phyloP scores from a whole-genome alignment of 208 protist genomes.

The Leishmania tarentolae region DNA sequence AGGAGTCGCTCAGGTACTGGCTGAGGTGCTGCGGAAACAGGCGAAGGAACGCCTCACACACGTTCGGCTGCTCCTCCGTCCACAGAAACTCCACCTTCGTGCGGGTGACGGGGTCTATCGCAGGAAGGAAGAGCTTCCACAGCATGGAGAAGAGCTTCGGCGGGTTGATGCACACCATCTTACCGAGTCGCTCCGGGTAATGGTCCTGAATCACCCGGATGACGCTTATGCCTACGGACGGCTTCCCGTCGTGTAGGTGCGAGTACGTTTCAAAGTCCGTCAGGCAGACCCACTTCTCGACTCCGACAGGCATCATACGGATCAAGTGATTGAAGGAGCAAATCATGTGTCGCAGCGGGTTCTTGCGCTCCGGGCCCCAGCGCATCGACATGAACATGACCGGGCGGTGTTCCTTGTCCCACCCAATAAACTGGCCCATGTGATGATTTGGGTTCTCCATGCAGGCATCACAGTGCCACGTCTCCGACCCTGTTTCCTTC shows the following conservation, averaged over 20 bases:
- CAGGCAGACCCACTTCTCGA: slow-evolving; percentile 85
- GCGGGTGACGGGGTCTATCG: slow-evolving; percentile 79
- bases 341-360: slow-evolving; percentile 75
- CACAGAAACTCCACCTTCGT: slow-evolving; percentile 81
- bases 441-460: slow-evolving; percentile 69
- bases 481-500: slow-evolving; percentile 54
- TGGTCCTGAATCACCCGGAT: slow-evolving; percentile 76
- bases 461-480: slow-evolving; percentile 62
- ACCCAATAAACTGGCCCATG: slow-evolving; percentile 83
- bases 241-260: slow-evolving; percentile 68
- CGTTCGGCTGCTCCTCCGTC: slow-evolving; percentile 60
- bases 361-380: slow-evolving; percentile 75
- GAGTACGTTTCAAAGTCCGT: slow-evolving; percentile 89
- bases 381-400: slow-evolving; percentile 89
- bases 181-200: slow-evolving; percentile 85
- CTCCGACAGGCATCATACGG: slow-evolving; percentile 77
- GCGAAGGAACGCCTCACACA: slow-evolving; percentile 60
- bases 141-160: slow-evolving; percentile 77
- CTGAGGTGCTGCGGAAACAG: slow-evolving; percentile 62
- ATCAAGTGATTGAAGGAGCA: slow-evolving; percentile 71
- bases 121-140: slow-evolving; percentile 72
- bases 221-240: slow-evolving; percentile 63
- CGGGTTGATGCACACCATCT: slow-evolving; percentile 83
- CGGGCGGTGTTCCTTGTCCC: slow-evolving; percentile 72
- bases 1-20: slow-evolving; percentile 72